Evolutionary conservation across 768 basidiomycete genomes (phyloP).

Genomic region (Guyanaporus albipodus): DNA sequence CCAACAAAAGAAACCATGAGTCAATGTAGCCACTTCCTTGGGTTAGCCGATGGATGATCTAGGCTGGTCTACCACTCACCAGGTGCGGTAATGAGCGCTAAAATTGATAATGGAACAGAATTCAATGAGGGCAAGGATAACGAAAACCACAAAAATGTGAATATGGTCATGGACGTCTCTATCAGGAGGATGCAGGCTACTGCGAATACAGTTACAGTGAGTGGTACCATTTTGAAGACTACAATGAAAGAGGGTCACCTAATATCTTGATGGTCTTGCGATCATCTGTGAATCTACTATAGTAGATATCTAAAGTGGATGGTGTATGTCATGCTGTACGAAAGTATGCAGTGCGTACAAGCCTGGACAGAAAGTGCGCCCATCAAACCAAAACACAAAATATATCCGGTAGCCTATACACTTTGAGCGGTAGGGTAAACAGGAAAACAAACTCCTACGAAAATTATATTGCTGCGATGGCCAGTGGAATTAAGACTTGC

Average conservation of each 20-base stretch:
- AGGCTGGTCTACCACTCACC: slow-evolving; percentile 6
- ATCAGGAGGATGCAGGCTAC: slow-evolving; percentile 13
- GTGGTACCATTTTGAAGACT: too few species aligned
- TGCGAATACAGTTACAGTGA: neutral
- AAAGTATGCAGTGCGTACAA: neutral
- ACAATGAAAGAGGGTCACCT: too few species aligned
- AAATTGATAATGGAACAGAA: too few species aligned
- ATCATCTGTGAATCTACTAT: slow-evolving; percentile 16
- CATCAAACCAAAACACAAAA: neutral
- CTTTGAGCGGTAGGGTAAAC: too few species aligned
- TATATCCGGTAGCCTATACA: neutral
- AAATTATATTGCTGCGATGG: too few species aligned
- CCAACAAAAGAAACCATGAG: slow-evolving; percentile 25
- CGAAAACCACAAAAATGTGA: slow-evolving; percentile 10
- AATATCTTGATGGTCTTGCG: slow-evolving; percentile 10
- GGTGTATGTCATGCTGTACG: too few species aligned
- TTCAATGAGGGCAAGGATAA: accelerated
- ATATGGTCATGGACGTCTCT: slow-evolving; percentile 11
- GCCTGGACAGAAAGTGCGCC: neutral
- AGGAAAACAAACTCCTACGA: too few species aligned
- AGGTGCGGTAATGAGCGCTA: slow-evolving; percentile 9
- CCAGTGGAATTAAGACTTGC: too few species aligned
- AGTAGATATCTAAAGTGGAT: slow-evolving; percentile 18
- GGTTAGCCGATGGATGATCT: neutral
- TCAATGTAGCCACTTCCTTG: slow-evolving; percentile 9